phyloP scores from a whole-genome alignment of 2,329 filamentous ascomycete genomes.

The Iodosphaeria phyllophila region DNA sequence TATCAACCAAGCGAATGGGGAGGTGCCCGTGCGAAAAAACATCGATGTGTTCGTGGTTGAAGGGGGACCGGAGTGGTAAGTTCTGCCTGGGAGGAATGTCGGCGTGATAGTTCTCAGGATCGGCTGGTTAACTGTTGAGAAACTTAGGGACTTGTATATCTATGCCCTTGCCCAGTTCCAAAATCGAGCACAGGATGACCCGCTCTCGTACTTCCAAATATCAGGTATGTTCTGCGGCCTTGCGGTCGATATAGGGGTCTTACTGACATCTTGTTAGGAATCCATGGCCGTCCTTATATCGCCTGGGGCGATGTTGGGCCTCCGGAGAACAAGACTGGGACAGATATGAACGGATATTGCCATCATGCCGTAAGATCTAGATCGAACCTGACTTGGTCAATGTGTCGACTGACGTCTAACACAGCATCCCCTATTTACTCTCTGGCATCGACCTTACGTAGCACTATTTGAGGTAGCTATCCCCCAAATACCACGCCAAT shows the following conservation, averaged over 20 bases:
- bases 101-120: background rate
- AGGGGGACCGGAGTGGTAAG: conserved; percentile 10
- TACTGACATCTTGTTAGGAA: conserved; percentile 4
- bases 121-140: too few species aligned
- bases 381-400: too few species aligned
- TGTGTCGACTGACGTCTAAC: conserved; percentile 3
- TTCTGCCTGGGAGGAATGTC: background rate
- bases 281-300: conserved; percentile 17
- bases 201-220: conserved; percentile 30
- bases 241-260: background rate
- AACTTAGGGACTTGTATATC: conserved; percentile 27
- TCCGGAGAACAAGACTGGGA: conserved; percentile 8
- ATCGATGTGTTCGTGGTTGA: conserved; percentile 24
- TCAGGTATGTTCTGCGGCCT: conserved; percentile 16
- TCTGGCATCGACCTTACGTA: conserved; percentile 38
- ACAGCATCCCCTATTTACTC: conserved; percentile 28
- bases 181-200: conserved; percentile 18
- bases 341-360: conserved; percentile 7
- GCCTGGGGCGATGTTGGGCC: conserved; percentile 21
- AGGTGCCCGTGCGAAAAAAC: conserved; percentile 24
- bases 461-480: conserved; percentile 35
- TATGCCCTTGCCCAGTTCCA: conserved; percentile 25
- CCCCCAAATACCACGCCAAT: too few species aligned
- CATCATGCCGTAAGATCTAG: conserved; percentile 19
- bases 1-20: conserved; percentile 13